Base-by-base conservation (phyloP, 352 stramenopile genomes). In the Pythium biforme region DNA sequence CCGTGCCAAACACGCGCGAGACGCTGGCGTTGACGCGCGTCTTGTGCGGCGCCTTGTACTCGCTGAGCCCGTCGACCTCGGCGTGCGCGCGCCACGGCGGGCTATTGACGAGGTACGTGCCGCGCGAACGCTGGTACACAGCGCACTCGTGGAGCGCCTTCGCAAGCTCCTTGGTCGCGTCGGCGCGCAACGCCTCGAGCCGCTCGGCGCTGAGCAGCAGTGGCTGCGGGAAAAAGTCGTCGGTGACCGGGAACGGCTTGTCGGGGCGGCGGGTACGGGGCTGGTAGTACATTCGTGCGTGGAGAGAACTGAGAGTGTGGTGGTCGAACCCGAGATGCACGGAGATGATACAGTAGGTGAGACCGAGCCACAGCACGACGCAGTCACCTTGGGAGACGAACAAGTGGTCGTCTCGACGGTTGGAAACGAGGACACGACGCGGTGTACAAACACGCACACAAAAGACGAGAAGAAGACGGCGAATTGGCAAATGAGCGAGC, bases 11-110 rank as follows among this genome's bases (percentile, higher is more conserved):
- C 2, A 69, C 27, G 37, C 37, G 55, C 22, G 62, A 69, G 17
- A 47, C 37, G 26, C 37, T 59, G 17, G 48, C 50, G 37, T 53
- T 64, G 10, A 47, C 26, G 3, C 23, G 51, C 11, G 29, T 46
- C 33, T 43, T 33, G 55, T 69, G 62, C 4, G 47, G n/a, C 1
- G 48, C 37, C 43, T 59, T 60, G 62, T 63, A 69, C 20, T 64
- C 55, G 19, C 17, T 60, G 22, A 69, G 50, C 10, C 55, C 55
- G 12, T 69, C 47, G 37, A 47, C 22, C 10, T 69, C 55, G 17
- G 27, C 48, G 22, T 63, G 55, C 8, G 56, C 48, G 6, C 43
- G 47, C 62, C 62, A 69, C 23, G 54, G 54, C 23, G 49, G 31
- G 7, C 15, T 33, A 23, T 59, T 39, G 9, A 55, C 55, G 27